Conservation (phyloP, 1,284 basidiomycete genomes). For the Naganishia sp. region DNA sequence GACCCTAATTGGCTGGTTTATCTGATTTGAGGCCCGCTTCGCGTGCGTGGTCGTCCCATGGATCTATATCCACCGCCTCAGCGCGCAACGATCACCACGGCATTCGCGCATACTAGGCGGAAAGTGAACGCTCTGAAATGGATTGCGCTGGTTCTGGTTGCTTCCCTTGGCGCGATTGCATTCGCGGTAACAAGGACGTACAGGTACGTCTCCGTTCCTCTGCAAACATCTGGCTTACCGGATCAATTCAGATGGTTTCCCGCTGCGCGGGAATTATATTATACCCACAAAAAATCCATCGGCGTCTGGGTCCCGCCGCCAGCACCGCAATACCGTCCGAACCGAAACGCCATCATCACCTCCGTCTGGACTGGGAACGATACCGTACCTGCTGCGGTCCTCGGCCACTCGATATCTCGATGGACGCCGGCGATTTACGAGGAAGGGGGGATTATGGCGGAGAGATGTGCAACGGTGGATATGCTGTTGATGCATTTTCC, state of each 20-base stretch:
- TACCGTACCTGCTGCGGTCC: not conserved
- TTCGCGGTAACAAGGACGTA: too few relatives aligned
- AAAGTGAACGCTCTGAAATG: too few relatives aligned
- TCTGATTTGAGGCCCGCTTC: too few relatives aligned
- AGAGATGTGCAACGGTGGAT: not conserved
- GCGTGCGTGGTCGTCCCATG: too few relatives aligned
- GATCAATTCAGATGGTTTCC: not conserved
- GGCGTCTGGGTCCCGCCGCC: conserved; percentile 8
- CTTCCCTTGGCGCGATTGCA: too few relatives aligned
- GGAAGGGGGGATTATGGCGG: not conserved
- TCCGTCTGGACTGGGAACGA: not conserved
- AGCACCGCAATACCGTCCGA: not conserved
- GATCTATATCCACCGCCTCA: too few relatives aligned
- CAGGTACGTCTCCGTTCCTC: too few relatives aligned
- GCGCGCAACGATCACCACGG: too few relatives aligned
- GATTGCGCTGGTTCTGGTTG: too few relatives aligned
- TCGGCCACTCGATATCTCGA: conserved; percentile 9
- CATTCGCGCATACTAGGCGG: too few relatives aligned
- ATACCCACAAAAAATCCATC: not conserved
- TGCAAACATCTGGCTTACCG: too few relatives aligned
- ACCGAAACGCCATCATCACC: conserved; percentile 13
- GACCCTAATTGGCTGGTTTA: too few relatives aligned
- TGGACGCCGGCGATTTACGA: not conserved
- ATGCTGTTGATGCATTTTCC: not conserved
- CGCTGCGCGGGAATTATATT: conserved; percentile 1